Conservation (phyloP, 495 filamentous ascomycete species). For the Aspergillus conjunctus region DNA sequence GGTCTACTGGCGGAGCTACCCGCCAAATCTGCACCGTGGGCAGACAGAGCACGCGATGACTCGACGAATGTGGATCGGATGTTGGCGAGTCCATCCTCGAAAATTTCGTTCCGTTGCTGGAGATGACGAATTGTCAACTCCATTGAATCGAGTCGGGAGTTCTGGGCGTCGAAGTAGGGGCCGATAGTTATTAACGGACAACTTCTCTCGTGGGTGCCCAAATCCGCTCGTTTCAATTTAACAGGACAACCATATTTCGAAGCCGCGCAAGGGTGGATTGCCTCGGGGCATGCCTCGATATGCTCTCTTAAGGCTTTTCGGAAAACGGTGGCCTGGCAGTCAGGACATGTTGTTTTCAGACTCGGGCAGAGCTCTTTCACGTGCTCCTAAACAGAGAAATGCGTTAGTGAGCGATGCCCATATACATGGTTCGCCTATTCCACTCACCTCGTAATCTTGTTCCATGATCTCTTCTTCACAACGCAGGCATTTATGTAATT, state of each 20-base stretch:
- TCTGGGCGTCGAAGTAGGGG: conserved; percentile 61
- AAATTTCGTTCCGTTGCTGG: conserved; percentile 58
- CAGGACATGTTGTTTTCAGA: conserved; percentile 50
- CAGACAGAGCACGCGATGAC: conserved; percentile 31
- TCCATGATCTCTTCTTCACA: conserved; percentile 59
- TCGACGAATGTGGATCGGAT: conserved; percentile 49
- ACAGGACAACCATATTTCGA: conserved; percentile 59
- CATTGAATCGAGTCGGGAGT: conserved; percentile 55
- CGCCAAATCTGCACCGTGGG: conserved; percentile 4
- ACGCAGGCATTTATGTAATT: conserved; percentile 51
- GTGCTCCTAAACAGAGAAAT: conserved; percentile 43
- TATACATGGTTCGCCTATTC: not conserved
- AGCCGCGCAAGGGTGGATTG: conserved; percentile 56
- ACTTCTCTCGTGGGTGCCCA: conserved; percentile 52
- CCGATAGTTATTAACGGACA: conserved; percentile 62
- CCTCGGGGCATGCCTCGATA: conserved; percentile 53
- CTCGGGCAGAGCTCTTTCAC: conserved; percentile 53
- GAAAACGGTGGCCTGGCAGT: conserved; percentile 54
- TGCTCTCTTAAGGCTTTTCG: conserved; percentile 54
- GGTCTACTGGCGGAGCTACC: not conserved
- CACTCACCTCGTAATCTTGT: conserved; percentile 58
- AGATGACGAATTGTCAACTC: conserved; percentile 59
- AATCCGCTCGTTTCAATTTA: conserved; percentile 49
- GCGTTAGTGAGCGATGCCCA: conserved; percentile 4
- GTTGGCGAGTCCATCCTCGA: conserved; percentile 55